Percentiles rank a stretch among this genome's conserved stretches.
Conservation (phyloP, 768 basidiomycete species). For the Bullera alba region DNA sequence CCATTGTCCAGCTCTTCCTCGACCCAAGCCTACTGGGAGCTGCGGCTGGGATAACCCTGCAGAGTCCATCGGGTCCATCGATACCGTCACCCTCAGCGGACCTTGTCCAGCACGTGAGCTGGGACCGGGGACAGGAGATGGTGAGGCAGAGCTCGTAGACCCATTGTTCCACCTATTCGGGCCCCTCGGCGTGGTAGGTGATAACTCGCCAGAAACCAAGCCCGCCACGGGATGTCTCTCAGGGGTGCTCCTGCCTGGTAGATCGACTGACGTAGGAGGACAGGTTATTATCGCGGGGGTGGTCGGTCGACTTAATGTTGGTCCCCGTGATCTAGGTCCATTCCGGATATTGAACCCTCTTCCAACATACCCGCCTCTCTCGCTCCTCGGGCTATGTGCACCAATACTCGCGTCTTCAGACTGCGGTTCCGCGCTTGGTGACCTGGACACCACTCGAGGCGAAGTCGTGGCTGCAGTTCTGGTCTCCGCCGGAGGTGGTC, state of each 20-base stretch:
- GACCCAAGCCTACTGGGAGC: neutral
- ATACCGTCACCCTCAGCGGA: conserved; percentile 5
- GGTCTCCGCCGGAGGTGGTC: conserved; percentile 40
- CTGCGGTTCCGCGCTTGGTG: conserved; percentile 3
- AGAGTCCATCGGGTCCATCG: neutral
- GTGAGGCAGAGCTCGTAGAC: neutral
- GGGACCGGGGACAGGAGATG: conserved; percentile 2
- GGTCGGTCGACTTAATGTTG: neutral
- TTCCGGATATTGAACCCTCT: conserved; percentile 18
- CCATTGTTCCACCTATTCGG: too few relatives aligned
- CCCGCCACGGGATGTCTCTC: too few relatives aligned
- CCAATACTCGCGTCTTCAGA: neutral
- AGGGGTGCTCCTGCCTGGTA: too few relatives aligned
- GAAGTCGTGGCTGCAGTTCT: conserved; percentile 35
- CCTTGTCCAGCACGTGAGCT: neutral
- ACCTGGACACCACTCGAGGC: conserved; percentile 4
- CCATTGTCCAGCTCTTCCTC: conserved; percentile 4
- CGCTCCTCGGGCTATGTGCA: neutral
- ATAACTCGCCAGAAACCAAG: neutral
- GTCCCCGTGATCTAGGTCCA: conserved; percentile 14
- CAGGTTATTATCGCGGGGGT: too few relatives aligned
- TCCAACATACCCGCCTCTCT: neutral
- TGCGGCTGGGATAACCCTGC: neutral
- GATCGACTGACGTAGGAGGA: too few relatives aligned
- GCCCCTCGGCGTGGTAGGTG: conserved; percentile 4